phyloP scores from a whole-genome alignment of 1,284 basidiomycete genomes.

The Naganishia cerealis region DNA sequence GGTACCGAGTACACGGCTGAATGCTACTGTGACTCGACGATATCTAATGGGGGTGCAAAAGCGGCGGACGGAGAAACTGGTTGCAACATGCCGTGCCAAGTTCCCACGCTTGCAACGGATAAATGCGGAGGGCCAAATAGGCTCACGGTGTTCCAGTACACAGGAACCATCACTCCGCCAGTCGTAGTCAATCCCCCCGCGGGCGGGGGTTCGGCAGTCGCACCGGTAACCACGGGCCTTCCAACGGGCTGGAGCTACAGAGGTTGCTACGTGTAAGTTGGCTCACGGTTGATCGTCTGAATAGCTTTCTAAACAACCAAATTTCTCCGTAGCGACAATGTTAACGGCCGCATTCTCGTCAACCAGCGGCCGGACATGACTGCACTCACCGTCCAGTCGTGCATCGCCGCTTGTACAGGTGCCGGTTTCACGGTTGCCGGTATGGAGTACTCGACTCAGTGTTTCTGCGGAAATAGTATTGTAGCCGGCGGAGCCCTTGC shows the following conservation, averaged over 20 bases:
- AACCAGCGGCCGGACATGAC: conserved; percentile 42
- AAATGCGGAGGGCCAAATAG: neutral
- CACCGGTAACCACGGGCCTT: conserved; percentile 60
- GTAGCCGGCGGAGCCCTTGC: conserved; percentile 62
- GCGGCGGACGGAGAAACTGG: neutral
- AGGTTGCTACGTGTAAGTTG: conserved; percentile 58
- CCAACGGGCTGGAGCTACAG: conserved; percentile 59
- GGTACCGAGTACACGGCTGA: conserved; percentile 37
- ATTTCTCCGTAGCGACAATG: neutral
- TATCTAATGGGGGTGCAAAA: conserved; percentile 6
- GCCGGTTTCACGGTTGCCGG: conserved; percentile 57
- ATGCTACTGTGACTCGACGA: conserved; percentile 36
- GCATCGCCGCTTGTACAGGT: conserved; percentile 57
- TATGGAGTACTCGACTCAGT: conserved; percentile 60
- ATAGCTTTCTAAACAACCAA: neutral
- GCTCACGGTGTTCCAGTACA: neutral
- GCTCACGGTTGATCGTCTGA: conserved; percentile 39
- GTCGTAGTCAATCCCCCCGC: conserved; percentile 57
- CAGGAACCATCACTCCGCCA: conserved; percentile 45
- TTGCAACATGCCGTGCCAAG: conserved; percentile 12
- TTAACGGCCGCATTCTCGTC: neutral
- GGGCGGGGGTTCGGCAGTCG: conserved; percentile 56
- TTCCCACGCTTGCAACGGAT: neutral
- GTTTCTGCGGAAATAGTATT: conserved; percentile 66
- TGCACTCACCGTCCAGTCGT: conserved; percentile 57